phyloP scores from a whole-genome alignment of 352 stramenopile species.

The Nothophytophthora sp. region DNA sequence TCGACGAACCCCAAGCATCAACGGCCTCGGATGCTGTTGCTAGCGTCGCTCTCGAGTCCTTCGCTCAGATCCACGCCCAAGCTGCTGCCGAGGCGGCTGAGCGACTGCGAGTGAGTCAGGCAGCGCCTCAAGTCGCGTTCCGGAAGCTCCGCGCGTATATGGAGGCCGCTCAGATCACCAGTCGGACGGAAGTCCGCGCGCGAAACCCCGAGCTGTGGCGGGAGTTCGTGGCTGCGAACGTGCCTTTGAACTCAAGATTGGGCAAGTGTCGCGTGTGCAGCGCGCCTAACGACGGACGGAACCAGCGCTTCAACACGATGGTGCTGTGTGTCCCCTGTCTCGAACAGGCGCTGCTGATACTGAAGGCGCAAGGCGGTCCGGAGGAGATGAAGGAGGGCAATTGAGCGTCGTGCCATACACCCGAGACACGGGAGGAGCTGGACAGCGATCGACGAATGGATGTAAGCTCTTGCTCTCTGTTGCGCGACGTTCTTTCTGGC shows the following conservation, averaged over 20 bases:
- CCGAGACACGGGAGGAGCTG: no score
- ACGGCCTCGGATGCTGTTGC: no score
- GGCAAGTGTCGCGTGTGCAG: constrained; percentile 42
- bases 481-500: no score
- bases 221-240: constrained; percentile 34
- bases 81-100: constrained; percentile 1
- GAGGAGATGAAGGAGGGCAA: constrained; percentile 5
- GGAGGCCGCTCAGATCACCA: constrained; percentile 27
- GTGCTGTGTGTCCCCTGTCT: constrained; percentile 53
- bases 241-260: constrained; percentile 19
- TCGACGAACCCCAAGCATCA: no score
- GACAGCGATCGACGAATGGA: no score
- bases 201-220: constrained; percentile 41
- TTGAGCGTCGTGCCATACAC: constrained; percentile 3
- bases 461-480: no score
- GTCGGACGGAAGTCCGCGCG: constrained; percentile 30
- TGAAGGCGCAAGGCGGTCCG: constrained; percentile 16
- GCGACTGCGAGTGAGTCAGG: constrained; percentile 3
- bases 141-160: constrained; percentile 36
- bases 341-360: constrained; percentile 19
- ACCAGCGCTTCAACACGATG: constrained; percentile 56
- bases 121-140: constrained; percentile 3
- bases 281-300: constrained; percentile 33
- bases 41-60: no score
- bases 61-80: constrained; percentile 9